Conservation (phyloP, 2,329 filamentous ascomycete species). For the Neoascochyta sp. region DNA sequence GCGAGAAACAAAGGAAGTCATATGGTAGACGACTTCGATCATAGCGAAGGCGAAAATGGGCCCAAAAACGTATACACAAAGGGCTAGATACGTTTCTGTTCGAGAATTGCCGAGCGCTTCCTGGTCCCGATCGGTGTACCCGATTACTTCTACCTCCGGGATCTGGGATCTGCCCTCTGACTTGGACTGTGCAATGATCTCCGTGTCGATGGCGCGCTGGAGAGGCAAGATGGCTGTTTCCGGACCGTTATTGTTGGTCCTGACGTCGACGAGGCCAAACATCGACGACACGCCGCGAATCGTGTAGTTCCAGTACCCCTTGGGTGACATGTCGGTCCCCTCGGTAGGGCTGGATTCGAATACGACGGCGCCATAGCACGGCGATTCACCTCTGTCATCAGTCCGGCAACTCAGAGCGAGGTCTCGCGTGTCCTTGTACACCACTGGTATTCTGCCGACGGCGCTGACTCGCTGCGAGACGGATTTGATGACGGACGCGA, state of each 20-base stretch:
- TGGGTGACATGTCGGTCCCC: constrained; percentile 26
- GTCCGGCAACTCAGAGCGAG: constrained; percentile 14
- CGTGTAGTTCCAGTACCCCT: constrained; percentile 25
- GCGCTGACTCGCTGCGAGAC: constrained; percentile 14
- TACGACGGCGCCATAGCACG: constrained; percentile 19
- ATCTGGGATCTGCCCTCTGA: constrained; percentile 5
- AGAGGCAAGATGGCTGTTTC: constrained; percentile 19
- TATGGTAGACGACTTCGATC: constrained; percentile 21
- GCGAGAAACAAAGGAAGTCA: constrained; percentile 22
- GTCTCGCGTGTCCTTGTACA: constrained; percentile 8
- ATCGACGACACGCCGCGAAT: constrained; percentile 12
- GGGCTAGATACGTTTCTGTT: constrained; percentile 9
- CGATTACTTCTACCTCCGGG: constrained; percentile 8
- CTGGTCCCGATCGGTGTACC: constrained; percentile 16
- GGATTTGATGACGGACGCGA: constrained; percentile 18
- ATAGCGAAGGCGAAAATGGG: constrained; percentile 20
- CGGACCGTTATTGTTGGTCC: constrained; percentile 8
- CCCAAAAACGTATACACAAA: constrained; percentile 18
- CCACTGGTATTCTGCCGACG: constrained; percentile 14
- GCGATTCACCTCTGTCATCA: constrained; percentile 7
- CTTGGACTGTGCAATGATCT: constrained; percentile 43
- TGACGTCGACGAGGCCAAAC: constrained; percentile 12
- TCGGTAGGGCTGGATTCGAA: constrained; percentile 19
- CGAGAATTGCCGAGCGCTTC: constrained; percentile 8
- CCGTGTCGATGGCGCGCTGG: constrained; percentile 20